Base-by-base conservation (phyloP, 2,329 filamentous ascomycete genomes). In the Zarea fungicola region DNA sequence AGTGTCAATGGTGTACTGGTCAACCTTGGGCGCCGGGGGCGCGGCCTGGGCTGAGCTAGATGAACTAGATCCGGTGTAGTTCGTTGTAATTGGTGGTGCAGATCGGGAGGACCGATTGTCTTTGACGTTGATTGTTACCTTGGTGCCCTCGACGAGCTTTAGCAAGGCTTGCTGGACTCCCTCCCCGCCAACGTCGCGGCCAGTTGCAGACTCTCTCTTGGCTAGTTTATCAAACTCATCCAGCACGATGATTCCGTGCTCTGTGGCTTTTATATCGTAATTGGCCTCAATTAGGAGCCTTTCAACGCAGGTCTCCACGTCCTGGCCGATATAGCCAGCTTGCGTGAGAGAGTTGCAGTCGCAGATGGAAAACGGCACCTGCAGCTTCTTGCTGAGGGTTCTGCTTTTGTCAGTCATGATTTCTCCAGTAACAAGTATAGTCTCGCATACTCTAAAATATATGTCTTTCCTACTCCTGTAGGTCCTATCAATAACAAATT, bases 171-270 rank as follows among this genome's bases (percentile, higher is more conserved):
- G 93, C 62, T 99, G 93, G 0, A 97, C 93, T 46, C 93, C 93
- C 71, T 97, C 93, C 19, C 93, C 93, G 16, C 91, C 88, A 3
- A 99, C 93, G 61, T 99, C 93, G 58, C 95, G 87, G 18, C 91
- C 92, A 52, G 95, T 90, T 52, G 82, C 83, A 14, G 91, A 86
- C 63, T 93, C 92, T 22, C 89, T 83, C 31, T 87, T 88, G 2
- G 93, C 91, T 51, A 97, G 91, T 70, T 99, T 99, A 73, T 99
- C 93, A 48, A 99, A 89, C 69, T 99, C 93, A 58, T 99, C 93
- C 18, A 99, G 75, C 49, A 95, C 93, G 40, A 99, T 89, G 49
- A 99, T 97, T 5, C 93, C 93, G 46, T 88, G 81, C 63, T 99
- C 92, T 7, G 90, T 85, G 48, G 85, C 83, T 51, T 83, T 82